These are phyloP conservation scores for Ascochyta pisi DNA, from an alignment of 2,329 filamentous ascomycete species.

Conservation along the genomic window DNA sequence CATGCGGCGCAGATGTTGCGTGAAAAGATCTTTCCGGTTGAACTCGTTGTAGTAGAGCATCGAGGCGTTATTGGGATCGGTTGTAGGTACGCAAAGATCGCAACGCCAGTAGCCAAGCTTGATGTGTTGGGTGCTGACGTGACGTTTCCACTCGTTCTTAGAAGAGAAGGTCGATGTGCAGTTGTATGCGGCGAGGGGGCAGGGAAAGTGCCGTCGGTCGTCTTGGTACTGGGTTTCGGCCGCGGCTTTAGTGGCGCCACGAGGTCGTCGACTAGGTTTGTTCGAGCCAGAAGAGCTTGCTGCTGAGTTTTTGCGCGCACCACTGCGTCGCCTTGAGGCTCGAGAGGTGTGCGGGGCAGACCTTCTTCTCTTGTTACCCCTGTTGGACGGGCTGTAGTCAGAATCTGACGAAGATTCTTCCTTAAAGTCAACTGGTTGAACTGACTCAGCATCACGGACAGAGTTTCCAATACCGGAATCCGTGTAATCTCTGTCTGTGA, in stretches of 20 bases:
- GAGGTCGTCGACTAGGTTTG: constrained; percentile 29
- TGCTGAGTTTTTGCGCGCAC: constrained; percentile 32
- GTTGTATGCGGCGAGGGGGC: constrained; percentile 79
- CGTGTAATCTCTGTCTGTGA: constrained; percentile 25
- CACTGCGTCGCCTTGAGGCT: constrained; percentile 25
- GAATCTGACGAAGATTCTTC: constrained; percentile 45
- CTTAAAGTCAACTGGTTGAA: constrained; percentile 39
- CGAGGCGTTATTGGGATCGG: constrained; percentile 39
- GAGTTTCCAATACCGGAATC: constrained; percentile 40
- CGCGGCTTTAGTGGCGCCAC: constrained; percentile 18
- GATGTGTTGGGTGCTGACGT: constrained; percentile 81
- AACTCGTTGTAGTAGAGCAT: constrained; percentile 66
- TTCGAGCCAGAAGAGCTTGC: constrained; percentile 13
- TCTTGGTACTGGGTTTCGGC: constrained; percentile 21
- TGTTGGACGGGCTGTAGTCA: constrained; percentile 42
- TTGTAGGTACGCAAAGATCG: constrained; percentile 62
- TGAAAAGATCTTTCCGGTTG: constrained; percentile 92
- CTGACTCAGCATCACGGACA: constrained; percentile 46
- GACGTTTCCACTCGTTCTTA: constrained; percentile 97
- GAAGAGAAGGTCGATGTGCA: constrained; percentile 75
- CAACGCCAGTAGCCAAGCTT: constrained; percentile 78
- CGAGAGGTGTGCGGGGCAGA: constrained; percentile 36
- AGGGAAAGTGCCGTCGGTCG: constrained; percentile 67
- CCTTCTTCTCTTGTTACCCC: constrained; percentile 32
- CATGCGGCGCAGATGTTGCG: constrained; percentile 87